A percentile compares a stretch with the other conserved stretches of the same genome.
These are phyloP conservation scores for Lachancea fermentati DNA, from an alignment of 805 yeast genomes.

Conservation along the genomic window DNA sequence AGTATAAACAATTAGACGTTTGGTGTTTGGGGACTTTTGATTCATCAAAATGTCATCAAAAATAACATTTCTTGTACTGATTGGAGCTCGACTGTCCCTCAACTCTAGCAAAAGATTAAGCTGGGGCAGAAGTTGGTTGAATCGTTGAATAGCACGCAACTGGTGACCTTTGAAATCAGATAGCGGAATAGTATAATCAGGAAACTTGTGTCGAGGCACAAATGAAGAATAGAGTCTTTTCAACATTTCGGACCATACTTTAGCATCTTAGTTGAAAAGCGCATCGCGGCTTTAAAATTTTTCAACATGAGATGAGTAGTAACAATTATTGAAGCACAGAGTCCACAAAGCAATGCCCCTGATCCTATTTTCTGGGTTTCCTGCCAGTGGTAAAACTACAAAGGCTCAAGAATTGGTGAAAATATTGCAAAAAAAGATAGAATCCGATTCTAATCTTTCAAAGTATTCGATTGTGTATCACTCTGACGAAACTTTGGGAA, in stretches of 20 bases:
- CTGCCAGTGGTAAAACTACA: slow-evolving; percentile 77
- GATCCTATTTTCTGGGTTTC: slow-evolving; percentile 76
- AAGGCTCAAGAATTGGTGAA: slow-evolving; percentile 54
- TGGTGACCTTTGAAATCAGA: slow-evolving; percentile 93
- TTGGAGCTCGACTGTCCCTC: slow-evolving; percentile 85
- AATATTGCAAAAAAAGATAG: slow-evolving; percentile 41
- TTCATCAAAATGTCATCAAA: slow-evolving; percentile 57
- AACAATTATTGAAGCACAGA: background rate
- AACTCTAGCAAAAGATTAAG: slow-evolving; percentile 78
- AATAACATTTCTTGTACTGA: slow-evolving; percentile 75
- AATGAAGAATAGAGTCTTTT: slow-evolving; percentile 33
- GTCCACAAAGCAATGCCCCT: slow-evolving; percentile 62
- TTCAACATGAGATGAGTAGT: slow-evolving; percentile 5
- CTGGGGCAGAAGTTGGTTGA: slow-evolving; percentile 68
- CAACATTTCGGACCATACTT: slow-evolving; percentile 8
- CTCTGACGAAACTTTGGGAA: slow-evolving; percentile 72
- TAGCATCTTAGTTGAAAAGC: too few species aligned
- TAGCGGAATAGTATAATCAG: slow-evolving; percentile 59
- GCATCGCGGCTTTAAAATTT: slow-evolving; percentile 4
- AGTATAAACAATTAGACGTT: slow-evolving; percentile 54
- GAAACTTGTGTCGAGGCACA: slow-evolving; percentile 67
- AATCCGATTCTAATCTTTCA: slow-evolving; percentile 39
- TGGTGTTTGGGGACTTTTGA: slow-evolving; percentile 36
- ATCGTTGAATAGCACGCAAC: slow-evolving; percentile 62
- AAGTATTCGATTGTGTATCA: slow-evolving; percentile 61